Evolutionary conservation across 441 rosid genomes (phyloP), one percentile per base, ranked within the genome.

Genomic region (Gossypium davidsonii): DNA sequence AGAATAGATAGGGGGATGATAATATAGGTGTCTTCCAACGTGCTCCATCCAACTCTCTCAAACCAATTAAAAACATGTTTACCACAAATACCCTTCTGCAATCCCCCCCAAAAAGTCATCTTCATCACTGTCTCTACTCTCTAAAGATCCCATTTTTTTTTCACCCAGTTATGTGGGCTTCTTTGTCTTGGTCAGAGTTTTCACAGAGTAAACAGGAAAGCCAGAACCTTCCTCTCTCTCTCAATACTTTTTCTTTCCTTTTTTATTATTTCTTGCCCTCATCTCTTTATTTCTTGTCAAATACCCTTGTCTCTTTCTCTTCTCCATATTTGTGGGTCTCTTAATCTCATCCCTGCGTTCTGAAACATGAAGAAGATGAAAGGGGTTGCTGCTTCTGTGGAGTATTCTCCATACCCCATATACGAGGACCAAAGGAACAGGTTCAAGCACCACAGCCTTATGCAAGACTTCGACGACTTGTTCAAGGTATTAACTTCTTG

Each of bases 101-200:
- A 83, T 77, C 74, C 79, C 86, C 83, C 85, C 74, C 78, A 82
- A 82, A 55, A 76, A 80, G 83, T 83, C 79, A 81, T 87, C 92
- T 91, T 92, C 91, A 82, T 77, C 90, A 85, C 90, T 87, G 89
- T 84, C 91, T 88, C 82, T 71, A 78, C 81, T 78, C 83, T 78
- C 84, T 81, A 71, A 79, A 74, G 77, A 55, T 80, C 73, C 78
- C 81, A 18, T 53, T 57, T 57, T 80, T 79, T 80, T 79, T 79
- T 73, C 87, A 83, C 86, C 84, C 74, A 85, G 82, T 85, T 82
- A 9, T 88, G 90, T 89, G 98, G 96, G 96, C 92, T 88, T 88
- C 93, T 75, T 83, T 83, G 87, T 86, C 87, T 87, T 79, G 93
- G 98, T 93, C 94, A 86, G 88, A 84, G 88, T 81, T 85, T 77